Evolutionary conservation across 2,329 filamentous ascomycete species (phyloP).

Genomic region (Neocatenulostroma microsporum): DNA sequence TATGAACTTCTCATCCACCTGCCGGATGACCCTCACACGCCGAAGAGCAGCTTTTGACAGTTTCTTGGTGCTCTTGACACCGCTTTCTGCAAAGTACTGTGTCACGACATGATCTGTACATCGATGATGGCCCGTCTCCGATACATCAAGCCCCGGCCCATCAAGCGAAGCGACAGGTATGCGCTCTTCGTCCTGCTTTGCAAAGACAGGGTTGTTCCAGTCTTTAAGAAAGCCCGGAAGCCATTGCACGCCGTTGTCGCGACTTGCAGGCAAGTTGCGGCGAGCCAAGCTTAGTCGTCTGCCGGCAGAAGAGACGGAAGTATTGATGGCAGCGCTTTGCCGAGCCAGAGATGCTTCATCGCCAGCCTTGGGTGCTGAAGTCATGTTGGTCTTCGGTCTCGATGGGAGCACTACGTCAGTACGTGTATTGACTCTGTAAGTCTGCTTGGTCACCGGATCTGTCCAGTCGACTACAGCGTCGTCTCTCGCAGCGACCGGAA

Average conservation of each 20-base stretch:
- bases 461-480: slow-evolving; percentile 49
- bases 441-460: slow-evolving; percentile 52
- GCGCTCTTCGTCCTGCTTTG: slow-evolving; percentile 28
- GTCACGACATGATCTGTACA: slow-evolving; percentile 8
- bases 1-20: slow-evolving; percentile 88
- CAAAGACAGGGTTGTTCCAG: slow-evolving; percentile 74
- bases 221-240: slow-evolving; percentile 51
- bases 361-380: background rate
- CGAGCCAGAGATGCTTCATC: slow-evolving; percentile 4
- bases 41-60: slow-evolving; percentile 57
- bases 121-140: slow-evolving; percentile 7
- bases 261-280: slow-evolving; percentile 1
- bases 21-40: slow-evolving; percentile 60
- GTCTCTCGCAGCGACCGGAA: slow-evolving; percentile 5
- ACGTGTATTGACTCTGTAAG: slow-evolving; percentile 45
- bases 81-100: slow-evolving; percentile 7
- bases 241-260: slow-evolving; percentile 38
- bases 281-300: slow-evolving; percentile 29
- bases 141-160: slow-evolving; percentile 15
- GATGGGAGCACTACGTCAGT: slow-evolving; percentile 42
- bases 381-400: too few species aligned
- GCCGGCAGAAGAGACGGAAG: slow-evolving; percentile 19
- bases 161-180: slow-evolving; percentile 18
- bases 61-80: slow-evolving; percentile 17
- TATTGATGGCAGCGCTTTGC: slow-evolving; percentile 18